These are phyloP conservation scores for Pythium rishiriense DNA, from an alignment of 352 stramenopile genomes.

Conservation along the genomic window DNA sequence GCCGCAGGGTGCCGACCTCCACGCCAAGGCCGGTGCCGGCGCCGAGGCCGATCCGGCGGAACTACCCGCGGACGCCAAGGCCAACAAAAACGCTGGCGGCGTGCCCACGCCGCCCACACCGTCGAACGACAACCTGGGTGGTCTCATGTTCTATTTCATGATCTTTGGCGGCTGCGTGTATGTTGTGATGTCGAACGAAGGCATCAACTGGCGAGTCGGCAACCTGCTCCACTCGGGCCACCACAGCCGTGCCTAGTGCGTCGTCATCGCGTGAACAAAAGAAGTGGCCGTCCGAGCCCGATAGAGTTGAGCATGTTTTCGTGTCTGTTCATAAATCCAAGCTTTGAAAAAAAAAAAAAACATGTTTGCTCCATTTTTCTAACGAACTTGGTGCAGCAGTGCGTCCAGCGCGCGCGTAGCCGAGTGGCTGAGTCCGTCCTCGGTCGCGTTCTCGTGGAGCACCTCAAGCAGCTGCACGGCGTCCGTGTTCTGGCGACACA, in stretches of 20 bases:
- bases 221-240: conserved; percentile 21
- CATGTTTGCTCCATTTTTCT: background rate
- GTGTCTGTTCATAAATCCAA: background rate
- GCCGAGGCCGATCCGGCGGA: conserved; percentile 2
- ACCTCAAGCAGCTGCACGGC: conserved; percentile 39
- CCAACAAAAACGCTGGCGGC: background rate
- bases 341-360: too few relatives aligned
- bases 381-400: conserved; percentile 48
- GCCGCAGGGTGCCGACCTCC: conserved; percentile 19
- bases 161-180: conserved; percentile 26
- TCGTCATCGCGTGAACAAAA: too few relatives aligned
- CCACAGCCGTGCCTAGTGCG: conserved; percentile 18
- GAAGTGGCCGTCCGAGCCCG: background rate
- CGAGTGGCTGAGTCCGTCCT: conserved; percentile 52
- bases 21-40: conserved; percentile 24
- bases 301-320: background rate
- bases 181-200: conserved; percentile 28
- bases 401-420: conserved; percentile 49
- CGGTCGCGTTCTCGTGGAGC: conserved; percentile 41
- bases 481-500: conserved; percentile 40
- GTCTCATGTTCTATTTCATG: conserved; percentile 23
- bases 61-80: background rate
- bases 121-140: conserved; percentile 2
- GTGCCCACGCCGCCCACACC: background rate
- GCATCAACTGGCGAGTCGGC: conserved; percentile 8